Base-by-base conservation (phyloP, 805 yeast species). In the Sporopachydermia quercuum region DNA sequence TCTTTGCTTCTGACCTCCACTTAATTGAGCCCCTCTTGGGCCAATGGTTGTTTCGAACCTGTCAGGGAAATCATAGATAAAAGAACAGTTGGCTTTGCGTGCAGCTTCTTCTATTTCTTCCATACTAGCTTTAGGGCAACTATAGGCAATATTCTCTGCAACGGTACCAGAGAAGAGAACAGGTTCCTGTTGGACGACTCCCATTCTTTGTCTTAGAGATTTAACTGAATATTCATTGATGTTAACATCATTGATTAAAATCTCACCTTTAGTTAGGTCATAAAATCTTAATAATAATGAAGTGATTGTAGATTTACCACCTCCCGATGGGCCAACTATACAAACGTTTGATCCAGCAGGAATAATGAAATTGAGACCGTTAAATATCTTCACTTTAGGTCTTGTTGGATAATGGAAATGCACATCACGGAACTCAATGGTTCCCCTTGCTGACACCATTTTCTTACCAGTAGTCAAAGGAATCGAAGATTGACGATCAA, bases 321-420 rank as follows among this genome's bases (percentile, higher is more conserved):
- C 82, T 1, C 97, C 97, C 23, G 93, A 79, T n/a, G 95, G 96
- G 2, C 97, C 97, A 14, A 87, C 96, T 43, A 89, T 75, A 54
- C 96, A 87, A 13, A 87, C 76, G 50, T 89, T 89, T 48, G 84
- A 87, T 11, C 96, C 96, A 23, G 81, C 75, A 13, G 63, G 55
- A 36, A 89, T 76, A 2, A 60, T 65, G 42, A 89, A 63, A 46
- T 72, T 65, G 41, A 87, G 58, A 16, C 70, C 61, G 2, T 62
- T 49, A 58, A 89, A 85, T 16, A 89, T 78, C 15, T 58, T 57
- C 36, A 77, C 73, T 42, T 81, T 75, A 14, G 76, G 76, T 45
- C 97, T 71, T 1, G 94, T 83, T 23, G 97, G 96, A 55, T 89
- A 89, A 18, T 70, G 63, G 56, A 89, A 89, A 8, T 59, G 52